A percentile compares a stretch with the other conserved stretches of the same genome.
Conservation (phyloP, 2,329 filamentous ascomycete species). For the Dactylellina sp. region DNA sequence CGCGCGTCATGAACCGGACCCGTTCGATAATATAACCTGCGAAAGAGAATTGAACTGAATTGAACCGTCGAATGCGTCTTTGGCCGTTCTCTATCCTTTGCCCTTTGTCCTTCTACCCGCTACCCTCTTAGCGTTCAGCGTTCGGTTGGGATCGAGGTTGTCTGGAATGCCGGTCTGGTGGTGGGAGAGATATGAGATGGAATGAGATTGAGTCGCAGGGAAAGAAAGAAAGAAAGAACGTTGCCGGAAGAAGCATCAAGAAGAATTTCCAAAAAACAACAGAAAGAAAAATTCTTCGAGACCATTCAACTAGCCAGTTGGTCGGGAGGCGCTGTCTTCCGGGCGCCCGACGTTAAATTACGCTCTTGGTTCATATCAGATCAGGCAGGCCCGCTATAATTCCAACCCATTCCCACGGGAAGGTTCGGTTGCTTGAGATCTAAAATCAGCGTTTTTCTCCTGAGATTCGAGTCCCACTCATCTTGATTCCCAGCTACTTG, state of each 20-base stretch:
- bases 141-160: too few relatives aligned
- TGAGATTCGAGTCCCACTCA: too few relatives aligned
- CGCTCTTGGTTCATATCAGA: conserved; percentile 6
- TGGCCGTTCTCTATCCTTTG: too few relatives aligned
- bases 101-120: too few relatives aligned
- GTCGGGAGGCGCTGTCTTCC: neutral
- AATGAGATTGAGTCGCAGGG: conserved; percentile 18
- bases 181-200: conserved; percentile 13
- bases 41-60: too few relatives aligned
- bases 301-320: neutral
- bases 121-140: too few relatives aligned
- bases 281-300: conserved; percentile 1
- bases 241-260: too few relatives aligned
- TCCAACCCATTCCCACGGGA: neutral
- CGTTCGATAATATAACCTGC: too few relatives aligned
- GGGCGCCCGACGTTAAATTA: neutral
- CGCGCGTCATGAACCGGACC: conserved; percentile 26
- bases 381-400: conserved; percentile 15
- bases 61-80: too few relatives aligned
- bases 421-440: conserved; percentile 7
- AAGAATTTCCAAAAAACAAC: too few relatives aligned
- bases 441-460: neutral
- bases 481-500: neutral
- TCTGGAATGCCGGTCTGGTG: neutral
- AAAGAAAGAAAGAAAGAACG: too few relatives aligned